Evolutionary conservation across 2,329 filamentous ascomycete species (phyloP), one percentile per base, ranked within the genome.

Genomic region (Hyphodiscus sp.): DNA sequence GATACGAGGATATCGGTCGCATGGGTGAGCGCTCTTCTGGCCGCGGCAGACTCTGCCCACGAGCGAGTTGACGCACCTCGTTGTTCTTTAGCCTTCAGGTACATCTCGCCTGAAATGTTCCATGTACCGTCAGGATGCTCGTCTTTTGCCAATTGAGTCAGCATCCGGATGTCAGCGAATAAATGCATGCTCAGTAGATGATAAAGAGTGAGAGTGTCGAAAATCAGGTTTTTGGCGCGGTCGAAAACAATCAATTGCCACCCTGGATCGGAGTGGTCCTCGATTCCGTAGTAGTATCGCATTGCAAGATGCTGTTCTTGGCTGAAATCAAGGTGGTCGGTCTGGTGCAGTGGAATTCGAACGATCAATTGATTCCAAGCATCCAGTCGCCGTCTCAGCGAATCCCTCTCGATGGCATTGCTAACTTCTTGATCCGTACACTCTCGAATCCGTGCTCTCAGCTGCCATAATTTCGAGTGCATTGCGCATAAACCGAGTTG

Each of bases 111-210:
- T 20, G 43, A 48, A 15, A 45, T 29, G 4, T 2, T 18, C 4
- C 2, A 1, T 23, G n/a, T 2, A 45, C 16, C 23, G 15, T 41
- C 23, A n/a, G 15, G 30, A 41, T 4, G 45, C 15, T 44, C 38
- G 41, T 63, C 58, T 50, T 59, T 62, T n/a, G 62, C 66, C 0
- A 69, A 52, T 2, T 65, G 59, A 11, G 61, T 66, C 9, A 72
- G 62, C 2, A 56, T 63, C 2, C 63, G 54, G 0, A 70, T 58
- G 29, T 75, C 70, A 4, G 70, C 63, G 29, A 68, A 67, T 0
- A 74, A 56, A 38, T 73, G 67, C 15, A 74, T 58, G 1, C 54
- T 65, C 45, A 73, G 65, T 1, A 73, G 60, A 43, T 72, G 68
- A 45, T 72, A 69, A 0, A 73, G 65, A 59, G 71, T 68, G 3